phyloP scores from a whole-genome alignment of 805 yeast genomes.

The Kregervanrija delftensis region DNA sequence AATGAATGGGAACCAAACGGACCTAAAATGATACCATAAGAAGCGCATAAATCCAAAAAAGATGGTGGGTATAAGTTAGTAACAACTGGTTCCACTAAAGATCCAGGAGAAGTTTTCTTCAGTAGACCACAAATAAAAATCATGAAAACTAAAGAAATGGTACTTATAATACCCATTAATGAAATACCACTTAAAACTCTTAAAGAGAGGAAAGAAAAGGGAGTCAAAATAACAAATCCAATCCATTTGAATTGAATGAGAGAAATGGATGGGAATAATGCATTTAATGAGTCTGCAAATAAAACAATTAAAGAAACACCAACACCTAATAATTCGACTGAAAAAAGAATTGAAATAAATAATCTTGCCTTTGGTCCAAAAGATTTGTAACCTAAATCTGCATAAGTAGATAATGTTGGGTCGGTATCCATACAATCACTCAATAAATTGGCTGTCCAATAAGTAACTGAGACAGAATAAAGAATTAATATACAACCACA shows the following conservation, averaged over 20 bases:
- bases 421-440: conserved; percentile 76
- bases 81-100: conserved; percentile 41
- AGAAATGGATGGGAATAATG: conserved; percentile 51
- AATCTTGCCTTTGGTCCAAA: conserved; percentile 74
- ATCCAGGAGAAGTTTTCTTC: conserved; percentile 44
- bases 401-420: conserved; percentile 75
- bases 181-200: conserved; percentile 48
- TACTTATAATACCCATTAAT: conserved; percentile 49
- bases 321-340: conserved; percentile 71
- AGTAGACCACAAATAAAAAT: conserved; percentile 41
- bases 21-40: conserved; percentile 62
- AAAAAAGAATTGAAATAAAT: conserved; percentile 64
- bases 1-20: conserved; percentile 86
- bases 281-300: conserved; percentile 79
- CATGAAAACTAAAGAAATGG: conserved; percentile 41
- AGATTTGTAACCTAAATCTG: conserved; percentile 83
- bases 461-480: conserved; percentile 60
- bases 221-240: conserved; percentile 67
- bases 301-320: conserved; percentile 77
- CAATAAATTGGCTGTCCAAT: conserved; percentile 68
- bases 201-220: conserved; percentile 63
- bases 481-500: conserved; percentile 55
- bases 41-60: conserved; percentile 34
- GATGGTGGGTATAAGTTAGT: conserved; percentile 36
- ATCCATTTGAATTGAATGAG: conserved; percentile 54